Evolutionary conservation across 805 yeast species (phyloP), one percentile per base, ranked within the genome.

Genomic region (Hagleromyces aurorensis): DNA sequence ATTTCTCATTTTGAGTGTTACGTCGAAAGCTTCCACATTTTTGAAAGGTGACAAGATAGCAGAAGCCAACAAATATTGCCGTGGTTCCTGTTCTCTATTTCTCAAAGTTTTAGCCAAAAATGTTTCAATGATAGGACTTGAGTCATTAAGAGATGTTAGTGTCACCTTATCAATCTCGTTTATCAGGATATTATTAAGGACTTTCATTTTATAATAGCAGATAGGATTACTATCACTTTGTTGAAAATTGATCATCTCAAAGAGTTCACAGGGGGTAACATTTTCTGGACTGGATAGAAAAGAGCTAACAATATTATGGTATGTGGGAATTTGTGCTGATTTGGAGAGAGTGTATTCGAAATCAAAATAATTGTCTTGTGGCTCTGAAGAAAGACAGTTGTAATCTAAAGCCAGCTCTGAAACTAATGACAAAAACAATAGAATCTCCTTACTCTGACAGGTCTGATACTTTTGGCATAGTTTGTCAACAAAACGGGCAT

Each of bases 1-100:
- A 39, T 75, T 79, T 40, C 86, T 66, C 7, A 71, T 41, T 35
- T 76, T 64, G 11, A 69, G 76, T 19, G 71, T 61, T 20, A 59
- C 55, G 0, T 55, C 34, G 7, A 65, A 48, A 0, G 55, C 30
- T 1, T 64, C 44, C 19, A 67, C 50, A 16, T 64, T 65, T 6
- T 57, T 53, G 4, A 60, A 27, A 5, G 57, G 37, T 2, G 60
- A 45, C 1, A 58, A 38, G 1, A 64, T 19, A 6, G 68, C 44
- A 7, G 72, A 52, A 2, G 63, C 36, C 21, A 47, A 21, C 4
- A 51, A 16, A 9, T 37, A 41, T 1, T 53, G 5, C 52, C 43
- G 23, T 46, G 62, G 30, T 55, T 41, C 15, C 61, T 70, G 13
- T 29, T 38, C 25, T 48, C 57, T 43, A 7, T 32, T 19, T 35